Conservation (phyloP, 1,284 basidiomycete species). For the Tilletia setariae region DNA sequence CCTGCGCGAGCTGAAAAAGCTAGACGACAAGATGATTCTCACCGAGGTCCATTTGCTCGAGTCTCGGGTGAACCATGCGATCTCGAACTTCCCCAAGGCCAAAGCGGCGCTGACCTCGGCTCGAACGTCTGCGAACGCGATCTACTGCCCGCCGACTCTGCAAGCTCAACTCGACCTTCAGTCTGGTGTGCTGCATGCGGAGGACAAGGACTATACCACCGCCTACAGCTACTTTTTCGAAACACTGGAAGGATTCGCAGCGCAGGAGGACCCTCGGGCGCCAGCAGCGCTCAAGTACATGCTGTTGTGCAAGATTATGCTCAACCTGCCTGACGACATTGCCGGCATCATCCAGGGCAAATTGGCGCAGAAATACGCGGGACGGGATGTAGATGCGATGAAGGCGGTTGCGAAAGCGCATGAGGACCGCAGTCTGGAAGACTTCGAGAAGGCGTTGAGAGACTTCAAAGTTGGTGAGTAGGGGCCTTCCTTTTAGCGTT, state of each 20-base stretch:
- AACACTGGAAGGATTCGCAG: constrained; percentile 83
- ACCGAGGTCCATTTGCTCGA: constrained; percentile 95
- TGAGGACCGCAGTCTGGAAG: constrained; percentile 79
- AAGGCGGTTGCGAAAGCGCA: constrained; percentile 89
- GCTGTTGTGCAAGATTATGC: constrained; percentile 96
- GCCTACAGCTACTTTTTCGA: constrained; percentile 98
- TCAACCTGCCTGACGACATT: constrained; percentile 90
- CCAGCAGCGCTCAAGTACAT: constrained; percentile 93
- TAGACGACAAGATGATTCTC: constrained; percentile 97
- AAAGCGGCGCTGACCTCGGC: constrained; percentile 91
- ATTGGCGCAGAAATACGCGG: constrained; percentile 77
- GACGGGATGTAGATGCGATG: constrained; percentile 84
- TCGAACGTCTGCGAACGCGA: constrained; percentile 89
- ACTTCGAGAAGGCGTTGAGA: constrained; percentile 81
- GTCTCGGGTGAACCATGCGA: constrained; percentile 81
- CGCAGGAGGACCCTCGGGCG: constrained; percentile 61
- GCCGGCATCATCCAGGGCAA: constrained; percentile 80
- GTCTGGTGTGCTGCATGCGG: constrained; percentile 85
- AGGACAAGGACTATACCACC: constrained; percentile 96
- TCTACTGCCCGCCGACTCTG: constrained; percentile 91
- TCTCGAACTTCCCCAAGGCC: constrained; percentile 88
- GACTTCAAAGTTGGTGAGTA: constrained; percentile 78
- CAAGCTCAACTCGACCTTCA: constrained; percentile 92
- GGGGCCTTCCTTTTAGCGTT: background rate
- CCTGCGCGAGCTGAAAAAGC: constrained; percentile 80